Evolutionary conservation across 2,329 filamentous ascomycete species (phyloP), one percentile per base, ranked within the genome.

Genomic region (Alternaria ethzedia): DNA sequence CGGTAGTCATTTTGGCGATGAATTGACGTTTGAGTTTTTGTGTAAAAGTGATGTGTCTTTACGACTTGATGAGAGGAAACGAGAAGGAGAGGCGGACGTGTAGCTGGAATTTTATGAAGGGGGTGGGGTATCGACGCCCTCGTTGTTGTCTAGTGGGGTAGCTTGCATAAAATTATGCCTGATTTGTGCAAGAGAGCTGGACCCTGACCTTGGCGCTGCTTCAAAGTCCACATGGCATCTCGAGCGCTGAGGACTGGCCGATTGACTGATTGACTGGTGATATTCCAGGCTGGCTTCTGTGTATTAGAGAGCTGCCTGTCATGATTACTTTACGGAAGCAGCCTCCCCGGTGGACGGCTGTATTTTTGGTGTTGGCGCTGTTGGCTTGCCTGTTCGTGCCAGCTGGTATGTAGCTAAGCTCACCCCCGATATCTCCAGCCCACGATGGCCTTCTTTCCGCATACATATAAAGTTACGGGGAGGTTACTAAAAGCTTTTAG

Each of bases 281-380:
- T 60, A 65, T 64, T 59, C 56, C 60, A 47, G 64, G 72, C 70
- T 67, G 67, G 70, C 66, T 64, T 61, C 61, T 67, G 61, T 64
- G 36, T 46, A 43, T 49, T 52, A 52, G 57, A 47, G 60, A 72
- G 67, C 67, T 71, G 70, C 70, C 72, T 64, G 70, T 68, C 60
- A 78, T 78, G 76, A 66, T 63, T 59, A 68, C 68, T 41, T 65
- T 63, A 56, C 61, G 64, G 44, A 62, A 71, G 63, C 76, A 70
- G 83, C 87, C 64, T 75, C 82, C 81, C 77, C 84, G 82, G 81
- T 93, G 91, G 91, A 87, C 89, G 76, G 82, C 87, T 72, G 54
- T 75, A 45, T 68, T 80, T 13, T 67, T 80, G 67, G 61, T 79
- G n/a, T 69, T 77, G 54, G 67, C 73, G 52, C 66, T 68, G 63